Evolutionary conservation across 78 protist species (phyloP).

Genomic region (Capsaspora owczarzaki): DNA sequence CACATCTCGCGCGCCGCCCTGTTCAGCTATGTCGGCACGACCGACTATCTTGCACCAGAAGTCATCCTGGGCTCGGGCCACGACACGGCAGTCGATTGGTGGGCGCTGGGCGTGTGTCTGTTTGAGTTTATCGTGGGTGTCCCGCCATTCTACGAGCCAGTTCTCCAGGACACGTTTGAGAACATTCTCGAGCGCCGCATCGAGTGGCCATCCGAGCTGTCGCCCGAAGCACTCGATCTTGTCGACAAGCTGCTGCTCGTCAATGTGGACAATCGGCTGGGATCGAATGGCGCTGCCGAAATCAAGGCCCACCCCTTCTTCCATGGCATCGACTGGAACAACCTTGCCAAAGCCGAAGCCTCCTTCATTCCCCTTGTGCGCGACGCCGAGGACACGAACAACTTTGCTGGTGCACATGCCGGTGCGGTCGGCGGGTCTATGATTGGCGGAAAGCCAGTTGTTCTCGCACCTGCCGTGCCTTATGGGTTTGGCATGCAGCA

Average conservation of each 20-base stretch:
- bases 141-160: constrained; percentile 28
- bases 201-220: constrained; percentile 40
- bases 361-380: constrained; percentile 34
- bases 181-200: constrained; percentile 47
- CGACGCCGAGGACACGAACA: constrained; percentile 37
- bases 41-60: constrained; percentile 74
- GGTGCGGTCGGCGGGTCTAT: neutral
- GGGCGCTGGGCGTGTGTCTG: constrained; percentile 45
- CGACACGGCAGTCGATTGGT: constrained; percentile 56
- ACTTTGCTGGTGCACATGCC: neutral
- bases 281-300: constrained; percentile 34
- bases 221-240: constrained; percentile 39
- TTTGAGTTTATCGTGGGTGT: constrained; percentile 35
- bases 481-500: no score
- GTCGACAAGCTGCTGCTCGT: constrained; percentile 37
- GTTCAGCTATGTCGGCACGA: constrained; percentile 44
- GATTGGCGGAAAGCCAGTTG: no score
- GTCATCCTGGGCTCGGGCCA: constrained; percentile 14
- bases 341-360: constrained; percentile 41
- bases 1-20: neutral
- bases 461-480: no score
- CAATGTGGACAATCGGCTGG: constrained; percentile 42
- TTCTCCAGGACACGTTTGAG: constrained; percentile 38
- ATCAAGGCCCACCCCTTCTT: constrained; percentile 60
- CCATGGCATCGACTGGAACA: constrained; percentile 46